Conservation (phyloP, 331 rosid species). For the Erythrophleum ivorense region DNA sequence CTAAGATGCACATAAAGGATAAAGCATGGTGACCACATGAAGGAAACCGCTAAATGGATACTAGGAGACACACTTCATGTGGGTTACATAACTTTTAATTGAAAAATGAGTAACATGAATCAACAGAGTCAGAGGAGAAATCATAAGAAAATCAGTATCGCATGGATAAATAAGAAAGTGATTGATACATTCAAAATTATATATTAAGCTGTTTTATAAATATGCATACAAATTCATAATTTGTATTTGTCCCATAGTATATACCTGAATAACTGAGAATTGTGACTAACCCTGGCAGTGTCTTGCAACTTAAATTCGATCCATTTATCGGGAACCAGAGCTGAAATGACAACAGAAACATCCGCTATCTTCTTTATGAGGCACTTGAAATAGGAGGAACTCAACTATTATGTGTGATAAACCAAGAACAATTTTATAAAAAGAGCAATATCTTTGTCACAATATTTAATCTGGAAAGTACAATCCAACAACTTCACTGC, state of each 20-base stretch:
- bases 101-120: background rate
- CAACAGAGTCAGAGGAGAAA: background rate
- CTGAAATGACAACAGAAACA: constrained; percentile 52
- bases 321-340: constrained; percentile 80
- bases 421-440: background rate
- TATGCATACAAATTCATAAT: background rate
- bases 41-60: background rate
- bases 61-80: background rate
- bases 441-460: background rate
- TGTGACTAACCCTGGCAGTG: constrained; percentile 91
- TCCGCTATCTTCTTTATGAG: background rate
- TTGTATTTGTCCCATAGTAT: constrained; percentile 14
- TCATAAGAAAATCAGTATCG: background rate
- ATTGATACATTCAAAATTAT: background rate
- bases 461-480: background rate
- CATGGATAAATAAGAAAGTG: background rate
- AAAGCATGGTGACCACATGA: background rate
- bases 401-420: constrained; percentile 21
- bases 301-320: constrained; percentile 91
- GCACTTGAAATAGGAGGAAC: constrained; percentile 20
- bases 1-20: background rate
- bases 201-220: background rate
- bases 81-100: background rate
- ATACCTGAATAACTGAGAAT: constrained; percentile 87
- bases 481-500: background rate